Conservation (phyloP, 78 protist genomes). For the Dictyostelium discoideum region dicty_2.7 NC_007090.3:5133501-5134000, state of each 20-base stretch:
- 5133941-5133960: conserved; percentile 78
- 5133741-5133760: conserved; percentile 88
- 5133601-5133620: not conserved
- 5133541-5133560: conserved; percentile 84
- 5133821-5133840: conserved; percentile 80
- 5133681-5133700: conserved; percentile 83
- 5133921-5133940: conserved; percentile 83
- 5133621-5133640: not conserved
- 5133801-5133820: conserved; percentile 82
- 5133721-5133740: conserved; percentile 88
- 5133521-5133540: conserved; percentile 86
- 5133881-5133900: conserved; percentile 75
- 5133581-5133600: not conserved
- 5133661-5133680: conserved; percentile 68
- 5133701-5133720: conserved; percentile 86
- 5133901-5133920: conserved; percentile 81
- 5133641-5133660: not conserved
- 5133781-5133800: conserved; percentile 78
- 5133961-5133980: conserved; percentile 28
- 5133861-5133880: conserved; percentile 79
- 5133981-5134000: conserved; percentile 16
- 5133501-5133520: conserved; percentile 91
- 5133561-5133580: conserved; percentile 89
- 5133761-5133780: conserved; percentile 79
- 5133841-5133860: conserved; percentile 82